Conservation (phyloP, 2,329 filamentous ascomycete species). For the Fusarium albidum region DNA sequence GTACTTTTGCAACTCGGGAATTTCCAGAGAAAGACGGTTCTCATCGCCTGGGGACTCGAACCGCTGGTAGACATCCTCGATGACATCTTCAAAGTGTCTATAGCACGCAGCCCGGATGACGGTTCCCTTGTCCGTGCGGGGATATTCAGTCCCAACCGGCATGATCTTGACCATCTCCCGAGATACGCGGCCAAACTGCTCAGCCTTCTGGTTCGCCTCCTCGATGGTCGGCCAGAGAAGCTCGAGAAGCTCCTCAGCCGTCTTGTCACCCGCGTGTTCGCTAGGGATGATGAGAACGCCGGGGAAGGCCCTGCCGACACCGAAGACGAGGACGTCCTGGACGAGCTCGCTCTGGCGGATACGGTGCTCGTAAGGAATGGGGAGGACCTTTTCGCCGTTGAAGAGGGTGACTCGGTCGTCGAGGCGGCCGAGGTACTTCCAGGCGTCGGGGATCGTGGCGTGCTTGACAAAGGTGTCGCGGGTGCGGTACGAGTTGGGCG, state of each 20-base stretch:
- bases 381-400: slow-evolving; percentile 57
- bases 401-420: slow-evolving; percentile 54
- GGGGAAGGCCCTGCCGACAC: slow-evolving; percentile 58
- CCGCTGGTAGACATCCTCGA: slow-evolving; percentile 48
- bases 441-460: slow-evolving; percentile 48
- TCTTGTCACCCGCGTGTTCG: slow-evolving; percentile 49
- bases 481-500: slow-evolving; percentile 49
- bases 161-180: slow-evolving; percentile 61
- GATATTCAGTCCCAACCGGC: slow-evolving; percentile 52
- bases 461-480: slow-evolving; percentile 53
- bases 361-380: slow-evolving; percentile 57
- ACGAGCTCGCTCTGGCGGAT: slow-evolving; percentile 60
- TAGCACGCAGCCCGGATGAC: slow-evolving; percentile 60
- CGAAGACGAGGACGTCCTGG: slow-evolving; percentile 64
- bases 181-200: slow-evolving; percentile 61
- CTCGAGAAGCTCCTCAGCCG: slow-evolving; percentile 54
- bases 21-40: slow-evolving; percentile 8
- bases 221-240: slow-evolving; percentile 57
- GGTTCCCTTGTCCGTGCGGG: slow-evolving; percentile 60
- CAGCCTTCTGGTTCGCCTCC: slow-evolving; percentile 56
- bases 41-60: slow-evolving; percentile 4
- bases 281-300: slow-evolving; percentile 62
- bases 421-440: slow-evolving; percentile 54
- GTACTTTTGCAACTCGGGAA: slow-evolving; percentile 44
- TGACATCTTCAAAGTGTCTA: slow-evolving; percentile 50